A percentile compares a stretch with the other conserved stretches of the same genome.
These are phyloP conservation scores for Medicago arabica DNA, from an alignment of 306 rosid genomes.

Conservation along the genomic window DNA sequence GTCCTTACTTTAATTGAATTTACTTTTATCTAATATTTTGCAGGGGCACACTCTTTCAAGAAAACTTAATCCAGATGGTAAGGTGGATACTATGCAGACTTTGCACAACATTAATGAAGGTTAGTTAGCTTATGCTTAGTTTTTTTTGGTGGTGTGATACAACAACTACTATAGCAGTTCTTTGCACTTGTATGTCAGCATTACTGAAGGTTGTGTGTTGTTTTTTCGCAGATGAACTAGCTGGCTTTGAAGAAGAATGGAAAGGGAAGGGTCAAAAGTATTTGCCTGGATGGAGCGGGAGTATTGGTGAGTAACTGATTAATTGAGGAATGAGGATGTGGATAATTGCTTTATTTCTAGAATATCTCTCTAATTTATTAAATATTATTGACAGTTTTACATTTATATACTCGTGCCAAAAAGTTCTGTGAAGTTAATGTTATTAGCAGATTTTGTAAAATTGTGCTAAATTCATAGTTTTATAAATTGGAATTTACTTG, in stretches of 20 bases:
- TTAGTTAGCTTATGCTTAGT: slow-evolving; percentile 36
- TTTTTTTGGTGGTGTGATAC: slow-evolving; percentile 5
- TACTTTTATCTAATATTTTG: slow-evolving; percentile 26
- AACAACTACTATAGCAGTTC: slow-evolving; percentile 8
- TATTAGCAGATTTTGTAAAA: slow-evolving; percentile 3
- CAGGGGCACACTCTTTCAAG: slow-evolving; percentile 81
- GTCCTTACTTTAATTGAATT: slow-evolving; percentile 8
- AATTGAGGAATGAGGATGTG: slow-evolving; percentile 1
- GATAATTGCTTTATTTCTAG: slow-evolving; percentile 6
- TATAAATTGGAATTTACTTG: neutral
- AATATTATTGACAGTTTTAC: slow-evolving; percentile 3
- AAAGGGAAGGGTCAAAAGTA: slow-evolving; percentile 61
- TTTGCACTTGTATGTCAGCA: slow-evolving; percentile 1
- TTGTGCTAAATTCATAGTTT: slow-evolving; percentile 1
- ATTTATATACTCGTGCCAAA: neutral
- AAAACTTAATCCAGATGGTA: slow-evolving; percentile 84
- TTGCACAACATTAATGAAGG: slow-evolving; percentile 89
- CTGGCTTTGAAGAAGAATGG: slow-evolving; percentile 82
- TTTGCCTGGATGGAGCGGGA: slow-evolving; percentile 69
- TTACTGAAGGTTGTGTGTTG: slow-evolving; percentile 32
- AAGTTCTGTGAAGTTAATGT: neutral
- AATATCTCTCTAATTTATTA: slow-evolving; percentile 3
- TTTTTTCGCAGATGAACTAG: slow-evolving; percentile 64
- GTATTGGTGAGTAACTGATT: slow-evolving; percentile 53
- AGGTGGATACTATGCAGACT: slow-evolving; percentile 78